Percentiles rank a stretch among this genome's conserved stretches.
These are phyloP conservation scores for Xylariaceae sp. DNA, from an alignment of 2,329 filamentous ascomycete genomes.

Conservation along the genomic window DNA sequence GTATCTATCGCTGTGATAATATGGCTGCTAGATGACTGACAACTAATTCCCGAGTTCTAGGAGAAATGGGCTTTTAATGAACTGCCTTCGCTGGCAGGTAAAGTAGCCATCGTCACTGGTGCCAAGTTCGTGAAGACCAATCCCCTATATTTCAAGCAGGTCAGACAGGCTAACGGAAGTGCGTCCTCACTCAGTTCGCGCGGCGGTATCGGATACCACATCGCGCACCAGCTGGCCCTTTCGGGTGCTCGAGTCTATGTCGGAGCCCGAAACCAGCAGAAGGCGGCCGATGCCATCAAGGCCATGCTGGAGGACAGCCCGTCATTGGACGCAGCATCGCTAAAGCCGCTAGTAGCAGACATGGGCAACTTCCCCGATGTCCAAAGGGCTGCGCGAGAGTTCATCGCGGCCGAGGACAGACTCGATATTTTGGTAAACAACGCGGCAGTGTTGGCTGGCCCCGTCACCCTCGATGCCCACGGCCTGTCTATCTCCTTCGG, in stretches of 20 bases:
- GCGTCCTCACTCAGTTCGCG: neutral
- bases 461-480: neutral
- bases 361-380: neutral
- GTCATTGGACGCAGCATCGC: neutral
- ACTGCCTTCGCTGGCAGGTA: neutral
- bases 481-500: neutral
- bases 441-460: neutral
- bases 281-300: neutral
- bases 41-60: neutral
- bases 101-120: neutral
- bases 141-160: too few species aligned
- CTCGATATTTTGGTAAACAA: conserved; percentile 10
- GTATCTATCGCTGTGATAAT: too few species aligned
- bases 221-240: neutral
- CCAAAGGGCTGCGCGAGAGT: neutral
- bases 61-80: conserved; percentile 6
- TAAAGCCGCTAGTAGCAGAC: conserved; percentile 1
- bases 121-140: too few species aligned
- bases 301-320: neutral
- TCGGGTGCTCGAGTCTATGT: conserved; percentile 3
- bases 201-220: conserved; percentile 2
- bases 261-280: neutral
- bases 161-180: too few species aligned
- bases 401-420: neutral
- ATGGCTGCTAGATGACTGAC: neutral